phyloP scores from a whole-genome alignment of 2,329 filamentous ascomycete genomes.

The Calonectria multiphialidica region DNA sequence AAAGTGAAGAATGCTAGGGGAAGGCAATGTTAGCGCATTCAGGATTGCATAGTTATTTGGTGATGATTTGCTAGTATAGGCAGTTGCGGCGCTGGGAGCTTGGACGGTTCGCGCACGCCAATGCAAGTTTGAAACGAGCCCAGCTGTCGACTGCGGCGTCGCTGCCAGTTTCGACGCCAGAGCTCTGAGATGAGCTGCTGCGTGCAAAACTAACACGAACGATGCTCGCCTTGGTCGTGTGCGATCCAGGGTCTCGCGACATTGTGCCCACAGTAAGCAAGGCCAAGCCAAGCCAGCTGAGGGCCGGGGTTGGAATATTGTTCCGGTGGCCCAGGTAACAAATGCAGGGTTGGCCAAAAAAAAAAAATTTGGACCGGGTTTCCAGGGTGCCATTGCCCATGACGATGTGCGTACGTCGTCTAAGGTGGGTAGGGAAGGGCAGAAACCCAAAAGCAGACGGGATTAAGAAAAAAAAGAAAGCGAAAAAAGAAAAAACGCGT shows the following conservation, averaged over 20 bases:
- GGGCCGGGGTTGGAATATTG: constrained; percentile 21
- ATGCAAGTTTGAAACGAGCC: constrained; percentile 1
- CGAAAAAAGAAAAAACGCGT: background rate
- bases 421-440: background rate
- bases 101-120: background rate
- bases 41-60: background rate
- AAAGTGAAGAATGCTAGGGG: constrained; percentile 83
- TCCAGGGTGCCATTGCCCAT: constrained; percentile 11
- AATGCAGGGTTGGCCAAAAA: background rate
- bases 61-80: background rate
- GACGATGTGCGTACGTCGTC: background rate
- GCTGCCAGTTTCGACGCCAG: background rate
- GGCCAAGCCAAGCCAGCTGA: constrained; percentile 26
- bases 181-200: background rate
- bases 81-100: background rate
- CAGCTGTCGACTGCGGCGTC: background rate
- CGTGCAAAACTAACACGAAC: background rate
- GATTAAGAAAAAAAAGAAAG: background rate
- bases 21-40: constrained; percentile 29
- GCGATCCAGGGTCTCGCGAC: constrained; percentile 1
- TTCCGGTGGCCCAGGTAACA: constrained; percentile 25
- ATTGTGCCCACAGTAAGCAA: constrained; percentile 17
- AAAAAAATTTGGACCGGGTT: constrained; percentile 13
- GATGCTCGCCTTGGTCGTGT: background rate
- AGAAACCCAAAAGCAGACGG: background rate